Percentiles rank a stretch among this genome's conserved stretches.
Conservation (phyloP, 116 monocot genomes). For the Cymodocea nodosa region DNA sequence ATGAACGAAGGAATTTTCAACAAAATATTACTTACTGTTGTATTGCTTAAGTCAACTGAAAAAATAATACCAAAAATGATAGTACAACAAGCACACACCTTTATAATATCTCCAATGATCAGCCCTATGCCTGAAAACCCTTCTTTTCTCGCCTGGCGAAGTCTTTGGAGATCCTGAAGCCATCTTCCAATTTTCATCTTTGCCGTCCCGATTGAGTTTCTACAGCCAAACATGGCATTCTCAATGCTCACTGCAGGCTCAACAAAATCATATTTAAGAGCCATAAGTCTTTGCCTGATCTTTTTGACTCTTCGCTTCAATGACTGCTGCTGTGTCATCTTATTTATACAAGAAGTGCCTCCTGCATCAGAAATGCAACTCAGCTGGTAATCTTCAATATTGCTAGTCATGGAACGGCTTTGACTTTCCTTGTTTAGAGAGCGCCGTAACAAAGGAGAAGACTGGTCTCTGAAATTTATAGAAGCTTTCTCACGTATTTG, state of each 20-base stretch:
- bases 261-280: conserved; percentile 76
- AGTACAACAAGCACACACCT: conserved; percentile 27
- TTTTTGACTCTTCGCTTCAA: conserved; percentile 81
- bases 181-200: conserved; percentile 85
- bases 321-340: conserved; percentile 32
- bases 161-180: conserved; percentile 88
- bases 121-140: conserved; percentile 85
- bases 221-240: conserved; percentile 41
- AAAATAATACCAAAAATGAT: background rate
- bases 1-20: background rate
- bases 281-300: conserved; percentile 91
- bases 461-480: conserved; percentile 87
- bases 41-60: too few species aligned
- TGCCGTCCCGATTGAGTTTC: conserved; percentile 46
- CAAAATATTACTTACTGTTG: too few species aligned
- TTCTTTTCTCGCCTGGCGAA: conserved; percentile 90
- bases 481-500: conserved; percentile 98
- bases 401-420: conserved; percentile 19
- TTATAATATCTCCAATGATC: conserved; percentile 70
- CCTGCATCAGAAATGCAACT: conserved; percentile 16
- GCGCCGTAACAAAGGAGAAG: conserved; percentile 69
- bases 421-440: conserved; percentile 58
- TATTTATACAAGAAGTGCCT: conserved; percentile 21
- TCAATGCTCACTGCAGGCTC: conserved; percentile 53
- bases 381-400: conserved; percentile 38